Base-by-base conservation (phyloP, 106 monocot genomes). In the Iris macrosiphon region DNA sequence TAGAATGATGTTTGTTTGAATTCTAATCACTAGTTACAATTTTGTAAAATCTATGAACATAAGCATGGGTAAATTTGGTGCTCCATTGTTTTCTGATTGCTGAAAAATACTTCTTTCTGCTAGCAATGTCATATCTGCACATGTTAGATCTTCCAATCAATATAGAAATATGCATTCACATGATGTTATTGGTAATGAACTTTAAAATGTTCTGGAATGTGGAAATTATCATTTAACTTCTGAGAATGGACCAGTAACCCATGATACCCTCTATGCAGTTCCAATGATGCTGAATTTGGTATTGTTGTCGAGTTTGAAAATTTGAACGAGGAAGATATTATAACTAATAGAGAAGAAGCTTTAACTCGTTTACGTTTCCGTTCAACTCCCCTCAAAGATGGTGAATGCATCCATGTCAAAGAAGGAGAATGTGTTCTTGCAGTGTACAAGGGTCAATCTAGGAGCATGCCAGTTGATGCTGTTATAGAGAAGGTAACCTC, bases 351-450 rank as follows among this genome's bases (percentile, higher is more conserved):
- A 71, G 67, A 83, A 57, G 83, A 83, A 19, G 69, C 61, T 23
- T 40, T 70, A 33, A 15, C 51, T 41, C 62, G 66, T 53, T 24
- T 83, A 24, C 83, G 83, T 1, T 74, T 65, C 50, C 54, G 83
- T 47, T 83, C 83, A 12, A 49, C 53, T 54, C 59, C 70, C 45
- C 70, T 83, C n/a, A 56, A 83, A 48, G 66, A 44, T 42, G 68
- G 63, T 44, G 69, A 80, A 54, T 80, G 79, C 40, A 55, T 49
- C 31, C 43, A 50, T 58, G 54, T 80, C 52, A 75, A 54, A 57
- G 74, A 48, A 74, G 68, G 73, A 23, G 68, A 74, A 40, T 13
- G 6, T 32, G 69, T 79, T 40, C 79, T 79, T 21, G 77, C 71
- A 11, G 30, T 72, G 68, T 32, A 61, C 55, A 65, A 70, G 39